Evolutionary conservation across 805 yeast genomes (phyloP).

Genomic region (Saccharomycopsis schoenii): DNA sequence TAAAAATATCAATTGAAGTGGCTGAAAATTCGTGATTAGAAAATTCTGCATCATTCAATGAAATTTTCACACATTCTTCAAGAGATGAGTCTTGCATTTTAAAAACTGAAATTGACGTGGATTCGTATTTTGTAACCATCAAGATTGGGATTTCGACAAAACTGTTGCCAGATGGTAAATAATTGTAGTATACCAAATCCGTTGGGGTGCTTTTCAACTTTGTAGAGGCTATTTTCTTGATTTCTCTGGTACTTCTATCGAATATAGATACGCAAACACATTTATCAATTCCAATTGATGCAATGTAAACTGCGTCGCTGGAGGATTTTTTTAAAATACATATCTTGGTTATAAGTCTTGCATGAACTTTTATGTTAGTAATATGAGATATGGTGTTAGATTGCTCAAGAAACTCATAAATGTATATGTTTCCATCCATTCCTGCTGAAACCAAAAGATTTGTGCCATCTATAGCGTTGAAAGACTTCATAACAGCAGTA

Average conservation of each 20-base stretch:
- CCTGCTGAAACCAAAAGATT: conserved; percentile 33
- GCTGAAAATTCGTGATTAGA: conserved; percentile 56
- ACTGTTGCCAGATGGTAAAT: conserved; percentile 3
- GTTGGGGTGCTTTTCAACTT: conserved; percentile 43
- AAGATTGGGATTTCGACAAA: conserved; percentile 29
- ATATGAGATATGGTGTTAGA: not conserved
- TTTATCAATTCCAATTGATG: conserved; percentile 55
- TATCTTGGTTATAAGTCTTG: conserved; percentile 30
- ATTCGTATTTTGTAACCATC: conserved; percentile 50
- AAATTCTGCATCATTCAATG: conserved; percentile 68
- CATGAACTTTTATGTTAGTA: conserved; percentile 28
- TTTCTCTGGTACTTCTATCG: not conserved
- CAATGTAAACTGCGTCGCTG: conserved; percentile 26
- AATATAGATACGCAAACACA: conserved; percentile 6
- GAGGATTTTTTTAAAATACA: conserved; percentile 20
- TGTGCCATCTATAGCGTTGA: conserved; percentile 24
- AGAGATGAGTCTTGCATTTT: conserved; percentile 20
- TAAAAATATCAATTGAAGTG: conserved; percentile 30
- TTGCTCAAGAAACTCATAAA: conserved; percentile 18
- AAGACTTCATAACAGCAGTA: conserved; percentile 28
- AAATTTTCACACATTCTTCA: conserved; percentile 34
- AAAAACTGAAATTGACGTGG: conserved; percentile 45
- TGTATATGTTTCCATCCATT: conserved; percentile 40
- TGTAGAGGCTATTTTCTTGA: conserved; percentile 21
- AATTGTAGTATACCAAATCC: conserved; percentile 33